Evolutionary conservation across 805 yeast species (phyloP), one percentile per base, ranked within the genome.

Genomic region (Saccharomyces jurei): DNA sequence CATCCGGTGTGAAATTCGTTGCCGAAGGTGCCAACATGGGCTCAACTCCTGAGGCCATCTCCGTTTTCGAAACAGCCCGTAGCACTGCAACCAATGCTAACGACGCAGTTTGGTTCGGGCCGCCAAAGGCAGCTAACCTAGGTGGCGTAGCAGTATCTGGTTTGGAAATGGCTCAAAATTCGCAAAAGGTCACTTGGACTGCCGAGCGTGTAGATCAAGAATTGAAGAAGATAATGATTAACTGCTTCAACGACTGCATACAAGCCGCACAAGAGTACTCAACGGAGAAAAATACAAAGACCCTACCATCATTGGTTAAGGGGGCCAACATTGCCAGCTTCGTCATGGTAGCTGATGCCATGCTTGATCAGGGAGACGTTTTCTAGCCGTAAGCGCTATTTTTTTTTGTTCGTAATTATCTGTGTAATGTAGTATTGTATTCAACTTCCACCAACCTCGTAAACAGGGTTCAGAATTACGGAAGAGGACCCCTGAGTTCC

Each of bases 21-120:
- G 98, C 99, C 66, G 99, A 92, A 82, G 99, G 99, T 73, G 92
- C 98, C 71, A 92, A 92, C 81, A 92, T 92, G 99, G 98, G 99
- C 72, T 92, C 96, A 64, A 91, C 97, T 66, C 86, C 87, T 77
- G 98, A 92, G 74, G 99, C 99, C 64, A 89, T 92, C 64, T 89
- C 86, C 63, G 90, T 88, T 59, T 92, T 91, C 67, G 99, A 92
- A 82, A 88, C 86, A 67, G 82, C 80, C 74, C 83, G 92, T 79
- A 49, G 72, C 47, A 62, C 74, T 52, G 67, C 74, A 49, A 68
- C 76, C 56, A 63, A 77, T 55, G 52, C 54, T 36, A 74, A 73
- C 64, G 62, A 67, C 49, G 77, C 82, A 58, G 88, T 90, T 76
- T 92, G 99, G 99, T 92, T 91, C 78, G 98, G 96, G 68, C 97